Conservation (phyloP, 106 monocot genomes). For the Acanthochlamys bracteata region DNA sequence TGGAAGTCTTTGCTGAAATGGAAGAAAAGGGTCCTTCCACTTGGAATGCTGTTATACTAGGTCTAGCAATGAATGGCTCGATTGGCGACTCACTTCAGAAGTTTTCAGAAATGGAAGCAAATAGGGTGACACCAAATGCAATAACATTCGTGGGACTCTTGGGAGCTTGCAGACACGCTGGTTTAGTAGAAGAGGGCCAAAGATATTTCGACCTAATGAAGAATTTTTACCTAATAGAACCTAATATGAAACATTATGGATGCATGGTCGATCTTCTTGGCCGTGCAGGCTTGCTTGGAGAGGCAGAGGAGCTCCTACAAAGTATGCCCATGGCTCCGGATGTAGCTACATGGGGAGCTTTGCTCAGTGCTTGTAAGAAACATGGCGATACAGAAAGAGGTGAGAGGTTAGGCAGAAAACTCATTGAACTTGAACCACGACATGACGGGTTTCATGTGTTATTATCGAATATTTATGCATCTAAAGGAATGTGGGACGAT, state of each 20-base stretch:
- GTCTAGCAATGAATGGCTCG: conserved; percentile 75
- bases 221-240: conserved; percentile 27
- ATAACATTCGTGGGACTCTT: conserved; percentile 84
- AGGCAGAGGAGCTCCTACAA: conserved; percentile 31
- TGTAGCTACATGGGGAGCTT: conserved; percentile 36
- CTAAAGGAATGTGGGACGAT: conserved; percentile 27
- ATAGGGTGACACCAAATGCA: conserved; percentile 66
- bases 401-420: conserved; percentile 20
- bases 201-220: conserved; percentile 53
- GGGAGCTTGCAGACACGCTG: conserved; percentile 72
- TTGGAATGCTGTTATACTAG: conserved; percentile 84
- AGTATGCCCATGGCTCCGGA: conserved; percentile 37
- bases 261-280: conserved; percentile 40
- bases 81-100: conserved; percentile 41
- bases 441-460: conserved; percentile 26
- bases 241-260: conserved; percentile 34
- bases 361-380: conserved; percentile 33
- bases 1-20: conserved; percentile 50
- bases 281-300: conserved; percentile 27
- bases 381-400: conserved; percentile 25
- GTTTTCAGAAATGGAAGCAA: conserved; percentile 62
- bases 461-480: conserved; percentile 34
- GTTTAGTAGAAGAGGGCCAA: conserved; percentile 66
- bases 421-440: conserved; percentile 26
- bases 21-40: conserved; percentile 44